Percentiles rank a stretch among this genome's conserved stretches.
Evolutionary conservation across 306 rosid genomes (phyloP).

Genomic region (Inga oerstediana): DNA sequence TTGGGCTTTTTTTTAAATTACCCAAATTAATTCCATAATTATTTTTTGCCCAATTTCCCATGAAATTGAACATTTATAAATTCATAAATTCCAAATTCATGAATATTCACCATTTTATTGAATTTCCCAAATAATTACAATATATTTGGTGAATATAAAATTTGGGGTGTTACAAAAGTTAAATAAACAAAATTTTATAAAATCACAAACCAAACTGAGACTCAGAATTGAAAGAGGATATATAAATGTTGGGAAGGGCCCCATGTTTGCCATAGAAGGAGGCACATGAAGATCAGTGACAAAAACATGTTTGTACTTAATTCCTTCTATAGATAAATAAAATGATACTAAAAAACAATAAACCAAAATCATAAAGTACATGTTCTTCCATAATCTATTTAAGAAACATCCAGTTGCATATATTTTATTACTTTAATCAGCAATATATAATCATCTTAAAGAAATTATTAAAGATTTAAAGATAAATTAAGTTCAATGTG

Average conservation of each 20-base stretch:
- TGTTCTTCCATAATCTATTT: not conserved
- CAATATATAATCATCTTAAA: not conserved
- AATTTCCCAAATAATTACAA: too few relatives aligned
- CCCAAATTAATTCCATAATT: too few relatives aligned
- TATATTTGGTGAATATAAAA: too few relatives aligned
- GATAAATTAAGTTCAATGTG: not conserved
- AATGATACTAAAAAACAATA: not conserved
- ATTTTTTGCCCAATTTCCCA: too few relatives aligned
- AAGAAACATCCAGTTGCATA: not conserved
- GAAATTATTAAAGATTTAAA: not conserved
- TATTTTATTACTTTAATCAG: not conserved
- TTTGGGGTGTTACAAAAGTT: too few relatives aligned
- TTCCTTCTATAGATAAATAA: not conserved
- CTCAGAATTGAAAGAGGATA: not conserved
- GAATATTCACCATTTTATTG: too few relatives aligned
- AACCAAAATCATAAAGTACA: not conserved
- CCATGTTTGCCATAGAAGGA: not conserved
- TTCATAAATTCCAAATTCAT: too few relatives aligned
- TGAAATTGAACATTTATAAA: too few relatives aligned
- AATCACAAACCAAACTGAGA: not conserved
- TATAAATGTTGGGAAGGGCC: not conserved
- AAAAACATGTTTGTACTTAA: constrained; percentile 7
- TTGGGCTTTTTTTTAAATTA: too few relatives aligned
- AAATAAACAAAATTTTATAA: not conserved
- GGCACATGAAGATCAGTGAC: not conserved